Conservation (phyloP, 805 yeast species). For the Zygoascus biomembranicola region DNA sequence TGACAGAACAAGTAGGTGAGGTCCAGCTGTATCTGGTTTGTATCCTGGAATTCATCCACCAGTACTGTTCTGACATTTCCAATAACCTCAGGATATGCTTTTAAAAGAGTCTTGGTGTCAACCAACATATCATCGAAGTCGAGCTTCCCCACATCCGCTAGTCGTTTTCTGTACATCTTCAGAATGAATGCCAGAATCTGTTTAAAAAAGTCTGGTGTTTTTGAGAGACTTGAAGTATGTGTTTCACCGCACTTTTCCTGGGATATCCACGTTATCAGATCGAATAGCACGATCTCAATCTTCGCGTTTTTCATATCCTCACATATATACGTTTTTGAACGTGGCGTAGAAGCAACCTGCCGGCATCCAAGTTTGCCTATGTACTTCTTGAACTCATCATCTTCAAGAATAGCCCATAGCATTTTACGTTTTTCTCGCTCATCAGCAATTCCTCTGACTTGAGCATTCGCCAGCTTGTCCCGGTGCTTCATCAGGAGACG, state of each 20-base stretch:
- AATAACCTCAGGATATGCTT: conserved; percentile 36
- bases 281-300: background rate
- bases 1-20: conserved; percentile 49
- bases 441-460: conserved; percentile 7
- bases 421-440: conserved; percentile 6
- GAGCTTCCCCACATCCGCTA: conserved; percentile 36
- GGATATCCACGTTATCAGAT: background rate
- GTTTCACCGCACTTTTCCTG: background rate
- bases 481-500: conserved; percentile 53
- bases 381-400: background rate
- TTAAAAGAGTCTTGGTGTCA: conserved; percentile 43
- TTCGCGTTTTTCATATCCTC: conserved; percentile 2
- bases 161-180: conserved; percentile 39
- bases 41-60: conserved; percentile 94
- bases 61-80: conserved; percentile 57
- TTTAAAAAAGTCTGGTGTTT: background rate
- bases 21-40: conserved; percentile 67
- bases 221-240: background rate
- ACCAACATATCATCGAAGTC: conserved; percentile 84
- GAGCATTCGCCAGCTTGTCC: conserved; percentile 35
- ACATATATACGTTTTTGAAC: background rate
- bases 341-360: background rate
- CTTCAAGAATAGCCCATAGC: conserved; percentile 1
- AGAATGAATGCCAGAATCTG: conserved; percentile 1
- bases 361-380: background rate